These are phyloP conservation scores for Saitozyma podzolica DNA, from an alignment of 768 basidiomycete species.

Conservation along the genomic window DNA sequence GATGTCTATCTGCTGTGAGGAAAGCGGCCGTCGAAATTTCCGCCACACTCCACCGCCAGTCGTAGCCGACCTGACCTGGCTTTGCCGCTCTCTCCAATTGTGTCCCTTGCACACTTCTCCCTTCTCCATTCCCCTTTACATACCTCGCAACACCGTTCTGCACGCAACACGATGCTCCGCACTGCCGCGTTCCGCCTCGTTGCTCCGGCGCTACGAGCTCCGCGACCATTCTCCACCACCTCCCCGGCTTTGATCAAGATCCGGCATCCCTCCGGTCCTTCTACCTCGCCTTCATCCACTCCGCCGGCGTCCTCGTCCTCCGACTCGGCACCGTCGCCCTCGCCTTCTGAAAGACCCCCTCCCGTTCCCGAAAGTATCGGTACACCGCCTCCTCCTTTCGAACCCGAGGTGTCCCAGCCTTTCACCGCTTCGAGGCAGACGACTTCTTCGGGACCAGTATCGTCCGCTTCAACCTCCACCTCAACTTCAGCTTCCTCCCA, in stretches of 20 bases:
- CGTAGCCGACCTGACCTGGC: too few relatives aligned
- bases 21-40: too few relatives aligned
- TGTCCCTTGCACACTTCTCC: too few relatives aligned
- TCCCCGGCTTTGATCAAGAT: conserved; percentile 24
- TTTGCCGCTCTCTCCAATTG: too few relatives aligned
- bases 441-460: not conserved
- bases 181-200: conserved; percentile 11
- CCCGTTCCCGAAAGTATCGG: conserved; percentile 24
- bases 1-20: too few relatives aligned
- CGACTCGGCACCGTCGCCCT: conserved; percentile 17
- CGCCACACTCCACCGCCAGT: too few relatives aligned
- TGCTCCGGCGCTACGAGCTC: not conserved
- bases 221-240: conserved; percentile 19
- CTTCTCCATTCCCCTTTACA: too few relatives aligned
- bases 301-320: conserved; percentile 6
- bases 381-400: conserved; percentile 21
- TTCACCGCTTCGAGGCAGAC: conserved; percentile 4
- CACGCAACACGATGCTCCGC: conserved; percentile 18
- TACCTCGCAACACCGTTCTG: too few relatives aligned
- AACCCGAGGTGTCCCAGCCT: conserved; percentile 24
- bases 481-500: not conserved
- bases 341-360: conserved; percentile 46
- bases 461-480: not conserved
- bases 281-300: conserved; percentile 10
- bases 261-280: not conserved